These are phyloP conservation scores for Cutaneotrichosporon curvatum DNA, from an alignment of 1,284 basidiomycete species.

Conservation along the genomic window DNA sequence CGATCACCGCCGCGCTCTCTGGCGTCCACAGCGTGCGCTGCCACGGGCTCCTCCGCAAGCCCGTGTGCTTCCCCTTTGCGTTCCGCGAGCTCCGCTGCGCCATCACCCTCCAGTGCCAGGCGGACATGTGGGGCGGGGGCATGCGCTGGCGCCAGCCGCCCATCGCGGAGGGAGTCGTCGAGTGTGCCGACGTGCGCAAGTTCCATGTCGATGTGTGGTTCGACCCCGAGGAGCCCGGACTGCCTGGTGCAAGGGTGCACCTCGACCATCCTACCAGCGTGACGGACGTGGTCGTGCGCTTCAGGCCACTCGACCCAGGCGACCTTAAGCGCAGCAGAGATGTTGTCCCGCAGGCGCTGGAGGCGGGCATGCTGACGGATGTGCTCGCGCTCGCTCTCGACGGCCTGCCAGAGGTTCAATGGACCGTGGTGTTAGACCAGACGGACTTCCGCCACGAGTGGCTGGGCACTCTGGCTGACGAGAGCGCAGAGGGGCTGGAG, in stretches of 20 bases:
- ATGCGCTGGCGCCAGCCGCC: slow-evolving; percentile 9
- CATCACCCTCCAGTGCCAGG: not conserved
- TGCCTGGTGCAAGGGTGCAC: not conserved
- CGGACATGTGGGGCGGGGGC: not conserved
- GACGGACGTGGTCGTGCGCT: not conserved
- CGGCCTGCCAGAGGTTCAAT: not conserved
- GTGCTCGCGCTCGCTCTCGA: not conserved
- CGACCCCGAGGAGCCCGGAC: slow-evolving; percentile 4
- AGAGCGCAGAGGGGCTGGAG: too few relatives aligned
- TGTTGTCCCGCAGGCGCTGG: not conserved
- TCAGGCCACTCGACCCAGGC: not conserved
- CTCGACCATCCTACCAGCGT: not conserved
- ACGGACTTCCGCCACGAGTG: too few relatives aligned
- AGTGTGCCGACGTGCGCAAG: not conserved
- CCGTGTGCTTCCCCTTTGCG: not conserved
- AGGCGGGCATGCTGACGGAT: slow-evolving; percentile 1
- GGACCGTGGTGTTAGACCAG: not conserved
- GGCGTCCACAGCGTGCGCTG: slow-evolving; percentile 1
- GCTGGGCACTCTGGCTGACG: too few relatives aligned
- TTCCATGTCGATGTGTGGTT: not conserved
- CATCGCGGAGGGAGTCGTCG: not conserved
- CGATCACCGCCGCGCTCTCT: slow-evolving; percentile 1
- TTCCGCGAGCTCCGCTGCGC: not conserved
- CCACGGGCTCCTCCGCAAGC: too few relatives aligned
- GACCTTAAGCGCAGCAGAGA: not conserved